Base-by-base conservation (phyloP, 2,329 filamentous ascomycete genomes). In the Hirsutella minnesotensis region DNA sequence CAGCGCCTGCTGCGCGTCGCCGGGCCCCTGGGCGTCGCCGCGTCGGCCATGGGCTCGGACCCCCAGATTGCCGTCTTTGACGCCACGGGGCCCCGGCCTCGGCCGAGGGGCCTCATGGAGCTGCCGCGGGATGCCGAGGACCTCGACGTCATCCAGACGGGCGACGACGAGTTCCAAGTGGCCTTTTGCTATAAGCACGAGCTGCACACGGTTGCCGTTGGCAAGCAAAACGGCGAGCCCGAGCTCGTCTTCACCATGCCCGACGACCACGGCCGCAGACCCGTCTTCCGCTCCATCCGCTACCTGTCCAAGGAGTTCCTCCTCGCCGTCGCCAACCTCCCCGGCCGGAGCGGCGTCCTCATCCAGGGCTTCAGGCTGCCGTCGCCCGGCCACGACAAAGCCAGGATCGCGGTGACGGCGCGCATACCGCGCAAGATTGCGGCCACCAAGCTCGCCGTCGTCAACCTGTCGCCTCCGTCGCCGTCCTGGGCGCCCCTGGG, bases 31-130 rank as follows among this genome's bases (percentile, higher is more conserved):
- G 88, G 84, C 46, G 88, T 79, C 12, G 79, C 84, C 46, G 83
- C 87, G 9, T 89, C 87, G 1, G 86, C 85, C 22, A 68, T 94
- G 49, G 80, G 85, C 18, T 79, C 79, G 46, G 69, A 83, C 39
- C 77, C 83, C 12, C 84, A 95, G 63, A 75, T 95, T 47, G 81
- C 86, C 21, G 64, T 95, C 35, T 94, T 95, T 57, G 76, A 85
- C 56, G 65, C 68, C 2, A 64, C 30, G 64, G 68, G 1, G 75
- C 66, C 30, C 30, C 42, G 47, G 10, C 70, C 70, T 45, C 73
- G 66, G 53, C 47, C 61, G 39, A 66, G 67, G 52, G 72, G 71
- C 22, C 61, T 67, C 41, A 51, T 81, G 42, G 68, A 75, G 47
- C 60, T 77, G 34, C 54, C 61, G 15, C 68, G 62, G 50, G 77